Evolutionary conservation across 352 stramenopile species (phyloP), one percentile per base, ranked within the genome.

Genomic region (Globisporangium cystogenes): DNA sequence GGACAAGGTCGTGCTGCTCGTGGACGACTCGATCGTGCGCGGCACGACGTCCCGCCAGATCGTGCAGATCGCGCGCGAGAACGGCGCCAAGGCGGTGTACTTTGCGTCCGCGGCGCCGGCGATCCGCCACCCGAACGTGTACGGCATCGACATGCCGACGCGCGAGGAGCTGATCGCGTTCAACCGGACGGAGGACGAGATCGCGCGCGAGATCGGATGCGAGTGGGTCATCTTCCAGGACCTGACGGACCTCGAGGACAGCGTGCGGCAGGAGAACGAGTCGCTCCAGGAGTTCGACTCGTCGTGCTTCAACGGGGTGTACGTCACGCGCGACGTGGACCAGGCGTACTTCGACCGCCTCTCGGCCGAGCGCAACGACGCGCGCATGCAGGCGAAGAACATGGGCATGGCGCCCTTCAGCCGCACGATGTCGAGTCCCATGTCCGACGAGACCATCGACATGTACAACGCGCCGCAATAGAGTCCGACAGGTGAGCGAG

Each of bases 121-220:
- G 43, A 98, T 99, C 67, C 89, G 96, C 35, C 96, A 99, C 74
- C 95, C 96, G n/a, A 99, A 99, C 67, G 97, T 99, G 29, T 99
- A 99, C 72, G 97, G 97, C 40, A 99, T 99, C 67, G 97, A 99
- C 69, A 99, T 99, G 82, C 97, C 97, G 10, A 99, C 97, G 44
- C 78, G 83, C 33, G 86, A 97, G 47, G 97, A 99, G 70, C 81
- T 99, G 23, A 97, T 99, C 64, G 97, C 97, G 7, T 97, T 98
- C 68, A 89, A 96, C 65, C 81, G 92, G 48, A 93, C 94, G 6
- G 88, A 98, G 42, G 90, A 95, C 7, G 76, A 99, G 64, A 97
- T 99, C 60, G 92, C 94, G 7, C 72, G 82, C 39, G 84, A 96
- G 55, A 95, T 99, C 66, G 92, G 90, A 26, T 97, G 88, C 65